These are phyloP conservation scores for Blastobotrys parvus DNA, from an alignment of 805 yeast species.

Conservation along the genomic window DNA sequence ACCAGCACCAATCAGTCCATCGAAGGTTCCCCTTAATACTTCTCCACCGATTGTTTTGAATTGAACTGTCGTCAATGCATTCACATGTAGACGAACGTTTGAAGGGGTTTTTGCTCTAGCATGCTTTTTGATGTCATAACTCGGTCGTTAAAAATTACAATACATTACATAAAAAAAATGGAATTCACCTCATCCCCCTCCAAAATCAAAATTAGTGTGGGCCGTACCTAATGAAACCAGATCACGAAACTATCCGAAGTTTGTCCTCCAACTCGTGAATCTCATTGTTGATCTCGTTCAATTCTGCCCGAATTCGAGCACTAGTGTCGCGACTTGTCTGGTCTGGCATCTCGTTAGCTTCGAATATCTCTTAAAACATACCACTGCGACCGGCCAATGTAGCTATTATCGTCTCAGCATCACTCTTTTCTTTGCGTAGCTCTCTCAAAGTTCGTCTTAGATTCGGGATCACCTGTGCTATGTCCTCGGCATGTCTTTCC, in stretches of 20 bases:
- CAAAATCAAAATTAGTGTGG: too few species aligned
- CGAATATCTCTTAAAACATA: background rate
- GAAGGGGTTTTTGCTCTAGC: too few species aligned
- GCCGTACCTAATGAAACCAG: too few species aligned
- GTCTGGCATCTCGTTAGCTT: background rate
- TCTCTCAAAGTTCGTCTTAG: constrained; percentile 3
- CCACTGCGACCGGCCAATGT: constrained; percentile 1
- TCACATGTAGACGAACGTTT: too few species aligned
- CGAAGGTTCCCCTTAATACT: too few species aligned
- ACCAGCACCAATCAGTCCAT: too few species aligned
- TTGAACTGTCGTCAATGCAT: too few species aligned
- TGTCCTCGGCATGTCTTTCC: background rate
- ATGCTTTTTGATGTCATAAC: too few species aligned
- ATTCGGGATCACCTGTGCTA: background rate
- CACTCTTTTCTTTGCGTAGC: constrained; percentile 2
- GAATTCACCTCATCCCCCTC: too few species aligned
- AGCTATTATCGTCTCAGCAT: constrained; percentile 4
- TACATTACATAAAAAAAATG: too few species aligned
- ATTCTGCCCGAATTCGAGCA: constrained; percentile 1
- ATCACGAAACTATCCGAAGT: constrained; percentile 1
- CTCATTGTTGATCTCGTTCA: constrained; percentile 4
- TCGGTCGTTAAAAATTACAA: too few species aligned
- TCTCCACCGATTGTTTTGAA: too few species aligned
- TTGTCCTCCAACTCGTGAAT: constrained; percentile 6
- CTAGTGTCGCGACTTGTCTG: constrained; percentile 3